Conservation (phyloP, 768 basidiomycete genomes). For the Rhodotorula sphaerocarpa region DNA sequence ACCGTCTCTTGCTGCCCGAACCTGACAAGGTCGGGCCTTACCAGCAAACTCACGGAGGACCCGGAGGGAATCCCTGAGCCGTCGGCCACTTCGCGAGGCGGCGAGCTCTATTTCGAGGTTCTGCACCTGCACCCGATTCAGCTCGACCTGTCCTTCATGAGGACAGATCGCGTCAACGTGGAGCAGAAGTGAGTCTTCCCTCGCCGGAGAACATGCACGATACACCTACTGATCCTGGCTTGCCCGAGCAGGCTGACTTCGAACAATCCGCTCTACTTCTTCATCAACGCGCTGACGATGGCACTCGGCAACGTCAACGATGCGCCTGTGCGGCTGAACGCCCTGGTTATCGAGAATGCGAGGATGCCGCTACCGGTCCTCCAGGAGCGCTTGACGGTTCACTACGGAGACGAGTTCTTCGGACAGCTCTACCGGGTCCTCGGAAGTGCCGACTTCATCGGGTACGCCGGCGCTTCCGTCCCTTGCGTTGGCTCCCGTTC, state of each 20-base stretch:
- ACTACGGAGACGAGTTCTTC: constrained; percentile 86
- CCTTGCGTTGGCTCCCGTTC: constrained; percentile 28
- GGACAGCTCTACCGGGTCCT: constrained; percentile 91
- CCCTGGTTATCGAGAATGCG: constrained; percentile 88
- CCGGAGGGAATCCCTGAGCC: constrained; percentile 56
- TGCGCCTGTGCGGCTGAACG: constrained; percentile 87
- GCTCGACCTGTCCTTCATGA: constrained; percentile 89
- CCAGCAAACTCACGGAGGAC: constrained; percentile 47
- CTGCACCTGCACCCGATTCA: constrained; percentile 90
- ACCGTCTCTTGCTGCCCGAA: fast-evolving
- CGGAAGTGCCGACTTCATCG: constrained; percentile 87
- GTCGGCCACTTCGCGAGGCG: constrained; percentile 43
- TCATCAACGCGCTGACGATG: constrained; percentile 92
- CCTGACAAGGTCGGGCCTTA: neutral
- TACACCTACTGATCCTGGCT: neutral
- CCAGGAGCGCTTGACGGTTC: constrained; percentile 71
- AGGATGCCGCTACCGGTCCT: constrained; percentile 76
- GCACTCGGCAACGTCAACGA: constrained; percentile 94
- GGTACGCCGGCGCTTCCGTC: constrained; percentile 10
- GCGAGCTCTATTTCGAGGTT: constrained; percentile 88
- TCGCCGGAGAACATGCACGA: fast-evolving
- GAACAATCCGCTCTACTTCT: constrained; percentile 83
- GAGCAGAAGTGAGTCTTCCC: constrained; percentile 68
- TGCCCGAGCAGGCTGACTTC: constrained; percentile 37
- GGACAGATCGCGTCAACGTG: constrained; percentile 83